Percentiles rank a stretch among this genome's conserved stretches.
phyloP scores from a whole-genome alignment of 768 basidiomycete genomes.

The Phallus indusiatus region DNA sequence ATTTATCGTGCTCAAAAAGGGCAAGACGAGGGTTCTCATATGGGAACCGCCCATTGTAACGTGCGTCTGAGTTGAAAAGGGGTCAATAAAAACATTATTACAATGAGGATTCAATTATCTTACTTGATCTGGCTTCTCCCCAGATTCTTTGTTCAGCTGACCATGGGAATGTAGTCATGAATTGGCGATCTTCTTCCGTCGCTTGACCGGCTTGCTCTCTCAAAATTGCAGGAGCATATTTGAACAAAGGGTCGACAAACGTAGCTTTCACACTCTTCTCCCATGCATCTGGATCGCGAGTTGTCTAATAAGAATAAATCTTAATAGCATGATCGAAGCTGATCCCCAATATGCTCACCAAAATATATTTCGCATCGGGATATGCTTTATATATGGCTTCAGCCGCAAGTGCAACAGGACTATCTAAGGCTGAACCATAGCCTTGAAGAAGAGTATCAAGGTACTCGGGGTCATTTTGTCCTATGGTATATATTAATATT shows the following conservation, averaged over 20 bases:
- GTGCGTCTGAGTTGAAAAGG: not conserved
- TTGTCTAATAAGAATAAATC: not conserved
- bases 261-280: not conserved
- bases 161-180: not conserved
- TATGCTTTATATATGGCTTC: conserved; percentile 1
- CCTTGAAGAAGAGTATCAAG: not conserved
- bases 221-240: not conserved
- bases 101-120: no score
- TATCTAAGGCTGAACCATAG: not conserved
- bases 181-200: not conserved
- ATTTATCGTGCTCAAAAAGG: not conserved
- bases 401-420: not conserved
- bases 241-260: not conserved
- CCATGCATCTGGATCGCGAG: not conserved
- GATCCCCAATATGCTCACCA: not conserved
- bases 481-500: not conserved
- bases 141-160: not conserved
- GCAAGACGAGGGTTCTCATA: not conserved
- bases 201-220: not conserved
- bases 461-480: not conserved
- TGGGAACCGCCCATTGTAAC: not conserved
- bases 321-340: not conserved
- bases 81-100: no score
- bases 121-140: no score
- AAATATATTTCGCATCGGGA: conserved; percentile 5